These are phyloP conservation scores for Cantharellus anzutake DNA, from an alignment of 768 basidiomycete genomes.

Conservation along the genomic window DNA sequence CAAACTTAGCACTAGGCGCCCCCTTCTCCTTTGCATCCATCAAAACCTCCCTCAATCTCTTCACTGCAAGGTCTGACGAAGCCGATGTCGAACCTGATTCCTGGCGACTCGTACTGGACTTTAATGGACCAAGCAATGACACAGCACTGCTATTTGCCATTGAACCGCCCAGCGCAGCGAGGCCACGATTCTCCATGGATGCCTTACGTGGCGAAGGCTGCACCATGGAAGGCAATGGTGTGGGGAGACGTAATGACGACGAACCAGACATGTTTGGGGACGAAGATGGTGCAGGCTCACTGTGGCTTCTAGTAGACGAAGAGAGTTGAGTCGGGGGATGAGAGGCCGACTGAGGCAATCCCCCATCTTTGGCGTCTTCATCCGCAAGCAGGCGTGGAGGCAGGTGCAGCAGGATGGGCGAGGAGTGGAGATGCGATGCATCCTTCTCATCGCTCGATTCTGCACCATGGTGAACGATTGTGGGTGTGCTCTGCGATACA, in stretches of 20 bases:
- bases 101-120: conserved; percentile 18
- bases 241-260: no score
- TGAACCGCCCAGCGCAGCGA: background rate
- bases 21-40: conserved; percentile 40
- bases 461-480: background rate
- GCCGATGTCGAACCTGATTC: conserved; percentile 12
- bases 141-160: background rate
- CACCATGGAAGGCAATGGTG: no score
- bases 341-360: no score
- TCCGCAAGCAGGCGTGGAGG: no score
- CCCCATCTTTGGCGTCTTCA: no score
- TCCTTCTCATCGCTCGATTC: background rate
- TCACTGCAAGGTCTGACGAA: conserved; percentile 16
- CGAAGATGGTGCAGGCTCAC: no score
- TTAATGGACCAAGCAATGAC: conserved; percentile 11
- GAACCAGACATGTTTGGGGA: no score
- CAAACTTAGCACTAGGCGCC: conserved; percentile 43
- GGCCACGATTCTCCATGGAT: no score
- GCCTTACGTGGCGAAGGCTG: no score
- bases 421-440: background rate
- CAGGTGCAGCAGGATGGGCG: no score
- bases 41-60: conserved; percentile 30
- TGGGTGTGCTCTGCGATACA: background rate
- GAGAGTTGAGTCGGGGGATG: no score
- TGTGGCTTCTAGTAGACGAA: no score